These are phyloP conservation scores for Polyporus arcularius DNA, from an alignment of 768 basidiomycete genomes.

Conservation along the genomic window DNA sequence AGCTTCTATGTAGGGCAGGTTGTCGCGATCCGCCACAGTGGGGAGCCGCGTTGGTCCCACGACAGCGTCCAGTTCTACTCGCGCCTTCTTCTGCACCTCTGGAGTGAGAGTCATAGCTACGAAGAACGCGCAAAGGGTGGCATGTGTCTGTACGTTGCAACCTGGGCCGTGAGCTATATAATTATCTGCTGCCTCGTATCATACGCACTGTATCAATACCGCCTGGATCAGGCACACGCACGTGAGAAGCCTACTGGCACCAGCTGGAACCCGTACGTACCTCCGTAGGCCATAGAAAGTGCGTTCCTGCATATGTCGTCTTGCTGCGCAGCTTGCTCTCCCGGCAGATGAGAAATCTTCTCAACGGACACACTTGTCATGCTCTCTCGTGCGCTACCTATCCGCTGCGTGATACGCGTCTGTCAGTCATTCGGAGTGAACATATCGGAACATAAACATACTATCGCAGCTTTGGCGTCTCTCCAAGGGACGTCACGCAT, in stretches of 20 bases:
- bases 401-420: not conserved
- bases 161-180: not conserved
- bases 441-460: conserved; percentile 29
- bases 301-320: no score
- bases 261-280: no score
- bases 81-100: conserved; percentile 32
- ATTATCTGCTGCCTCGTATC: not conserved
- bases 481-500: conserved; percentile 63
- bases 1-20: conserved; percentile 30
- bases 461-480: conserved; percentile 54
- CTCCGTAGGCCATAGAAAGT: no score
- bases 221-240: no score
- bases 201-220: not conserved
- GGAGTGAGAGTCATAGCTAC: conserved; percentile 26
- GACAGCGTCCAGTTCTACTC: conserved; percentile 39
- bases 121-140: conserved; percentile 51
- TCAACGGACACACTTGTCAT: no score
- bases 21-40: conserved; percentile 20
- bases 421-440: not conserved
- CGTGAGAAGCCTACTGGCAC: no score
- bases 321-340: no score
- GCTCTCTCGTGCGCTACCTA: not conserved
- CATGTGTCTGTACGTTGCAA: not conserved
- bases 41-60: conserved; percentile 34
- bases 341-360: no score